A percentile compares a stretch with the other conserved stretches of the same genome.
phyloP scores from a whole-genome alignment of 148 eudicot species.

The Rhododendron williamsianum region DNA sequence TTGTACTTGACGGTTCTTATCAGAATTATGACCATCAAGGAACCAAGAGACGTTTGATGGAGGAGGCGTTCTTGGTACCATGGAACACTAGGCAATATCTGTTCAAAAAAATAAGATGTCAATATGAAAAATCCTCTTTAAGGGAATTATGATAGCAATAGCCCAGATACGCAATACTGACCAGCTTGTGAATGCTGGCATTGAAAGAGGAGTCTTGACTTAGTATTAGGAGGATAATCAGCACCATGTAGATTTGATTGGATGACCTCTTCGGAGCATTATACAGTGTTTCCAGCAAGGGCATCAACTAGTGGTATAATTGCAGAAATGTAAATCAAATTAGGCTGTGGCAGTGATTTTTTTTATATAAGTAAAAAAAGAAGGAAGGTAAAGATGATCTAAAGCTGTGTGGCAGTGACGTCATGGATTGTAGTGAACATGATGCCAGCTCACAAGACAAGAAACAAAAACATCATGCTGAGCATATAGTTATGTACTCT shows the following conservation, averaged over 20 bases:
- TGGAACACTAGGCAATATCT: conserved; percentile 81
- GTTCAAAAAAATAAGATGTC: conserved; percentile 14
- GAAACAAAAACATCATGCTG: background rate
- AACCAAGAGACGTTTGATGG: conserved; percentile 82
- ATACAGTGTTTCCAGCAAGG: conserved; percentile 81
- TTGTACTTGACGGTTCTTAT: conserved; percentile 92
- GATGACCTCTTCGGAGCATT: conserved; percentile 74
- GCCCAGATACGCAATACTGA: conserved; percentile 23
- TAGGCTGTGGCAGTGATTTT: background rate
- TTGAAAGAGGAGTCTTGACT: conserved; percentile 96
- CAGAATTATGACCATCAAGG: conserved; percentile 78
- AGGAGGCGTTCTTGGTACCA: conserved; percentile 92
- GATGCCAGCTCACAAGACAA: background rate
- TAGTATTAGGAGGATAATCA: conserved; percentile 84
- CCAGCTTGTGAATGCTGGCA: conserved; percentile 91
- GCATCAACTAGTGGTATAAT: conserved; percentile 64
- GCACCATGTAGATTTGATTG: conserved; percentile 92
- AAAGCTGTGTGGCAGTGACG: background rate
- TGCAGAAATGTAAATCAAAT: conserved; percentile 11
- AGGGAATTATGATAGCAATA: background rate
- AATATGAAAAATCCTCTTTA: background rate
- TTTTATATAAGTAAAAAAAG: no score
- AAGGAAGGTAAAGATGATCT: background rate
- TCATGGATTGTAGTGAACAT: background rate
- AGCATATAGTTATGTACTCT: background rate